Percentiles rank a stretch among this genome's conserved stretches.
Conservation (phyloP, 768 basidiomycete genomes). For the Mycena belliarum region DNA sequence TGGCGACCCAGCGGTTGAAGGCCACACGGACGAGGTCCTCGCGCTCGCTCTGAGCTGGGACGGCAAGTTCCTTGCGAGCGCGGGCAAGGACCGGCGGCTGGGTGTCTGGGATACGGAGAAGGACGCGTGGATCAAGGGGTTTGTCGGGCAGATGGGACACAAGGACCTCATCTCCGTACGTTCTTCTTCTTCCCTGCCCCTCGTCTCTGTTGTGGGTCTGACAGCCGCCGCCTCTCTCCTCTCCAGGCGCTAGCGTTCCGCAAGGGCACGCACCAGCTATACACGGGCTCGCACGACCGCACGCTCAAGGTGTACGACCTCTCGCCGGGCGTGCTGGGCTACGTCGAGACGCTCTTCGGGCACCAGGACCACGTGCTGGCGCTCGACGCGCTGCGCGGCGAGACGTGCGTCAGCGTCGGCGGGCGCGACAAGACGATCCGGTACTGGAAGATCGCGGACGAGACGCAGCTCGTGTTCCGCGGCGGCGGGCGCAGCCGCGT, state of each 20-base stretch:
- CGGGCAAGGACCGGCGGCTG: constrained; percentile 79
- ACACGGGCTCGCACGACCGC: constrained; percentile 81
- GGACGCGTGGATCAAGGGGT: constrained; percentile 75
- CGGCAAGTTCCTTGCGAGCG: constrained; percentile 83
- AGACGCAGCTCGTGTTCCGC: constrained; percentile 92
- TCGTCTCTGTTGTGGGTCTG: constrained; percentile 6
- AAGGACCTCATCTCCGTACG: constrained; percentile 43
- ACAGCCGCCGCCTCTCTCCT: too few relatives aligned
- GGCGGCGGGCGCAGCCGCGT: constrained; percentile 88
- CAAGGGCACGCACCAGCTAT: constrained; percentile 73
- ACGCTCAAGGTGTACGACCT: constrained; percentile 87
- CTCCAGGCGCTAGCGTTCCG: constrained; percentile 70
- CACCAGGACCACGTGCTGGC: constrained; percentile 88
- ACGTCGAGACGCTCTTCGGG: constrained; percentile 95
- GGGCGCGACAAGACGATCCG: constrained; percentile 89
- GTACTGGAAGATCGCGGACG: constrained; percentile 96
- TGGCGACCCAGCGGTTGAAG: constrained; percentile 50
- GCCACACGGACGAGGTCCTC: constrained; percentile 87
- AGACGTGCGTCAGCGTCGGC: constrained; percentile 85
- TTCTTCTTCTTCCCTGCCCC: not conserved
- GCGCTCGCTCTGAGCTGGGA: constrained; percentile 83
- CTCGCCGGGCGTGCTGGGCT: constrained; percentile 74
- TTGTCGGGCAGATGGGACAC: constrained; percentile 77
- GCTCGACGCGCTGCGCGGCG: constrained; percentile 79
- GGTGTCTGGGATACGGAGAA: constrained; percentile 85